Percentiles rank a stretch among this genome's conserved stretches.
These are phyloP conservation scores for Starmerella apis DNA, from an alignment of 805 yeast species.

Conservation along the genomic window DNA sequence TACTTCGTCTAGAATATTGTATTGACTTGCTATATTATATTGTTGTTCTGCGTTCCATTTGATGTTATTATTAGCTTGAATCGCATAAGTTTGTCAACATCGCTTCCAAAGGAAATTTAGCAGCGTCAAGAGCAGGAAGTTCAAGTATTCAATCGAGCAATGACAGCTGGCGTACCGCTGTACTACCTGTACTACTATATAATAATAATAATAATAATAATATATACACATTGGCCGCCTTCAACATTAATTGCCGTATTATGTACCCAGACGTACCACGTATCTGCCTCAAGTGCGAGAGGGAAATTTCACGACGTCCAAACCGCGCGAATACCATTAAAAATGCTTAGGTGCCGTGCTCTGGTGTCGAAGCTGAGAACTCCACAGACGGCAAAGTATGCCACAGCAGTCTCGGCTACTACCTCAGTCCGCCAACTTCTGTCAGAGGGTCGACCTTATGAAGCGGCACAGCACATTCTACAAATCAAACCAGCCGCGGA, in stretches of 20 bases:
- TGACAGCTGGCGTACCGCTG: too few relatives aligned
- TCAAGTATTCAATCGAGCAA: too few relatives aligned
- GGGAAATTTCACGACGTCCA: neutral
- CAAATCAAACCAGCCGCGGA: neutral
- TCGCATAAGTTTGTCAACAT: too few relatives aligned
- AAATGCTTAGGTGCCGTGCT: conserved; percentile 5
- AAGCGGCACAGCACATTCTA: conserved; percentile 10
- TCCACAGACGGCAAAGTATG: neutral
- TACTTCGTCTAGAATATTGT: too few relatives aligned
- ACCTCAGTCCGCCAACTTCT: conserved; percentile 1
- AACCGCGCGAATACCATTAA: neutral
- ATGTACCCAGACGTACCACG: neutral
- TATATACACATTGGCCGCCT: neutral
- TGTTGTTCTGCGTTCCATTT: too few relatives aligned
- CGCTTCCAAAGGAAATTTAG: too few relatives aligned
- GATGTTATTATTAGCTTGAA: too few relatives aligned
- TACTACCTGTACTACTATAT: too few relatives aligned
- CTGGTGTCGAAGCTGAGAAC: neutral
- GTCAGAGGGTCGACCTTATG: conserved; percentile 1
- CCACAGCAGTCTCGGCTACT: neutral
- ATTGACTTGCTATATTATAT: too few relatives aligned
- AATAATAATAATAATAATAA: too few relatives aligned
- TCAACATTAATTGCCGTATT: neutral
- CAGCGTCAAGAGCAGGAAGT: too few relatives aligned
- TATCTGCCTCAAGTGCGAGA: neutral